Evolutionary conservation across 768 basidiomycete genomes (phyloP).

Genomic region (Lanmaoa pseudosensibilis): DNA sequence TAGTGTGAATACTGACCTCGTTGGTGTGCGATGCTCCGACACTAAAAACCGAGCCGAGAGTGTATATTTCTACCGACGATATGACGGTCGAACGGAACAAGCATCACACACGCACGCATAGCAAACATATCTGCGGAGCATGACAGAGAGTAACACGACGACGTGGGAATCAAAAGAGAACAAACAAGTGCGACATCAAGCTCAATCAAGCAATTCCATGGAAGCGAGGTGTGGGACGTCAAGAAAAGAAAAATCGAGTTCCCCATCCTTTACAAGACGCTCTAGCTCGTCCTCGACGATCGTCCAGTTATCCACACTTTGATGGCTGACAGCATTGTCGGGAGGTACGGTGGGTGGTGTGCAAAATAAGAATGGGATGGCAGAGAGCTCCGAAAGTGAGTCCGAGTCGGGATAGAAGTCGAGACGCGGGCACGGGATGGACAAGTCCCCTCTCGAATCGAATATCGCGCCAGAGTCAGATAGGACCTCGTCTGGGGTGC

Average conservation of each 20-base stretch:
- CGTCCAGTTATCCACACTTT: constrained; percentile 11
- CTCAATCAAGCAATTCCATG: constrained; percentile 16
- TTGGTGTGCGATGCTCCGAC: not conserved
- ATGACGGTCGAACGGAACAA: not conserved
- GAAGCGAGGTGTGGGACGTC: constrained; percentile 14
- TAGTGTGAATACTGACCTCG: not conserved
- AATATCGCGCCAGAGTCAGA: not conserved
- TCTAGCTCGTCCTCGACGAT: constrained; percentile 22
- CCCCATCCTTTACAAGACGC: constrained; percentile 20
- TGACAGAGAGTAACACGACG: not conserved
- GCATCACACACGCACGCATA: not conserved
- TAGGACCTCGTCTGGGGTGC: constrained; percentile 4
- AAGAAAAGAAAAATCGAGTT: constrained; percentile 31
- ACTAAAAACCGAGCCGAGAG: not conserved
- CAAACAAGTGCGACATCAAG: not conserved
- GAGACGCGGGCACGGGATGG: constrained; percentile 1
- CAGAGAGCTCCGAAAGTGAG: constrained; percentile 27
- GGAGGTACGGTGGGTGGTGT: constrained; percentile 15
- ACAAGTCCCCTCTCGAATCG: not conserved
- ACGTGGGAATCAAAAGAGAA: constrained; percentile 1
- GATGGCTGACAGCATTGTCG: not conserved
- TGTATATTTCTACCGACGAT: not conserved
- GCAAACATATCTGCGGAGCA: not conserved
- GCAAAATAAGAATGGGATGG: constrained; percentile 31
- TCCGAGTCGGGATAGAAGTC: constrained; percentile 10